phyloP scores from a whole-genome alignment of 116 monocot species.

The Zostera marina region DNA sequence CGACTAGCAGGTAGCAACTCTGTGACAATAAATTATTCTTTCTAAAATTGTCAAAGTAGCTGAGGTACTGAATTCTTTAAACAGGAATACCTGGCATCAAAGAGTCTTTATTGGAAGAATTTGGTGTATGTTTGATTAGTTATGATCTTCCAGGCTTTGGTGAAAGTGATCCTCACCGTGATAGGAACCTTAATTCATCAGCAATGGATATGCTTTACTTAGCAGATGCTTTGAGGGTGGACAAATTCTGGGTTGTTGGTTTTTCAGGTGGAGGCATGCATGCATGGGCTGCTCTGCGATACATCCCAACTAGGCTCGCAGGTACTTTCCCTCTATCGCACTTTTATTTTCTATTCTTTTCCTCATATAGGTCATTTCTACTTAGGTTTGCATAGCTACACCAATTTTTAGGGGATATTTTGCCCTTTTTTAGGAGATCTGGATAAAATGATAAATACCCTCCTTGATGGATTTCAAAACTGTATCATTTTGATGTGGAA shows the following conservation, averaged over 20 bases:
- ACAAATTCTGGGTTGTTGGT: conserved; percentile 23
- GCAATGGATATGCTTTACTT: conserved; percentile 20
- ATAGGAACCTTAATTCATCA: conserved; percentile 20
- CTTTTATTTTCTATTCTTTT: neutral
- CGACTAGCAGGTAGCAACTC: conserved; percentile 54
- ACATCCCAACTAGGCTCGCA: conserved; percentile 18
- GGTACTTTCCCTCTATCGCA: conserved; percentile 6
- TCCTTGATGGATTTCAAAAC: neutral
- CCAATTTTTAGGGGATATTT: no score
- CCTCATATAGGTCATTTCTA: no score
- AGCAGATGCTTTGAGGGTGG: conserved; percentile 20
- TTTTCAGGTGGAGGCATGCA: conserved; percentile 15
- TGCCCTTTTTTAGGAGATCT: no score
- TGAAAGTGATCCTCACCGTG: conserved; percentile 23
- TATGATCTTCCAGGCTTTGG: conserved; percentile 33
- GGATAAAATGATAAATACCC: no score
- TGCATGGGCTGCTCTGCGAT: conserved; percentile 23
- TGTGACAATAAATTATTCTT: neutral
- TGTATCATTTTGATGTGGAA: neutral
- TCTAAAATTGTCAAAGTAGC: neutral
- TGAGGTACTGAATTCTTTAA: conserved; percentile 2
- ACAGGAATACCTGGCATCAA: conserved; percentile 89
- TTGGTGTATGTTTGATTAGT: conserved; percentile 37
- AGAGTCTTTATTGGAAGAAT: conserved; percentile 66
- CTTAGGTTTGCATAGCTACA: no score